Evolutionary conservation across 1,284 basidiomycete species (phyloP), one percentile per base, ranked within the genome.

Genomic region (Anthracocystis panici-leucophaei): DNA sequence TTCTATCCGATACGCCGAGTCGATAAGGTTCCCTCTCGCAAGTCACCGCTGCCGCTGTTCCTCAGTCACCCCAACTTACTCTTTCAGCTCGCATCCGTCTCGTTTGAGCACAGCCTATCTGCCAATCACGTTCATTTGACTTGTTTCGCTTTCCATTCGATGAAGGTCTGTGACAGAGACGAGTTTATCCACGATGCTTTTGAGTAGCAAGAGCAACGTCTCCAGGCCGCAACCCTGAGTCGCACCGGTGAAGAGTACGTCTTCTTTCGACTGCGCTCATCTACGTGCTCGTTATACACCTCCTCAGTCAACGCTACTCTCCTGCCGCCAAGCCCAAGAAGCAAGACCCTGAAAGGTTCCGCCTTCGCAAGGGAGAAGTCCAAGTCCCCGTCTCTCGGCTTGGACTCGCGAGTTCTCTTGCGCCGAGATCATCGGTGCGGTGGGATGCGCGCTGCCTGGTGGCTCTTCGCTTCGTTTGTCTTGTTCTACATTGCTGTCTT

Each of bases 401-500:
- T 59, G 51, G 57, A 59, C 64, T 5, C 57, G 21, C 40, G 44
- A 56, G 53, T 60, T 56, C 53, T 51, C 52, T n/a, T 53, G 53
- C 21, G 64, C 57, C 42, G 64, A 60, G 40, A 66, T 66, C 40
- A 48, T 35, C 2, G 41, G 64, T 11, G 50, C 57, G 3, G 64
- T 66, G 3, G n/a, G n/a, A 10, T 60, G 40, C 52, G 64, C 14
- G 64, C 64, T 8, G 64, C 41, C n/a, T 67, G 58, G 58, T 67
- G 58, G 53, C 54, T 67, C 2, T 67, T 67, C 9, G 65, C 65
- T 7, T 67, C 65, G 16, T 67, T 67, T 18, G 50, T 67, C 41
- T 54, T 67, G 25, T 67, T 67, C 58, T 61, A 67, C 54, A 67
- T 67, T 31, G 49, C 58, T 46, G 51, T 67, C 48, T 57, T 67